phyloP scores from a whole-genome alignment of 108 stramenopile species.

The Skeletonema menzelii region DNA sequence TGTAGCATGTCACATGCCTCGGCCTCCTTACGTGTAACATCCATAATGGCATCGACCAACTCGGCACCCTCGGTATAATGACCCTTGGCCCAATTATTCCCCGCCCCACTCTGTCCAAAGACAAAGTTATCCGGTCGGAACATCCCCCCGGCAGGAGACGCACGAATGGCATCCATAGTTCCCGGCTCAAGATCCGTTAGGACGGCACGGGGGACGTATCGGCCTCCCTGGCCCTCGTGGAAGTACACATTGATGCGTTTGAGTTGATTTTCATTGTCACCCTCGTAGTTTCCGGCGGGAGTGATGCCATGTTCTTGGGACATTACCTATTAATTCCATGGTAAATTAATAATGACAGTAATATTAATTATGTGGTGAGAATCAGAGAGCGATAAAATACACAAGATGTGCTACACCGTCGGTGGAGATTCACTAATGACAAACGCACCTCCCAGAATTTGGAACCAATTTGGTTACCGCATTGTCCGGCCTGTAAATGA shows the following conservation, averaged over 20 bases:
- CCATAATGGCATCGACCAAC: conserved; percentile 81
- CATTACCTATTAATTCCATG: conserved; percentile 51
- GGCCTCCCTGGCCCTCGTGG: conserved; percentile 75
- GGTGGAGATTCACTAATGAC: background rate
- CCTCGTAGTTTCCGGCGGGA: conserved; percentile 49
- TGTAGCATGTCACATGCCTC: conserved; percentile 85
- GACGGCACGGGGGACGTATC: conserved; percentile 86
- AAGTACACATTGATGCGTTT: conserved; percentile 88
- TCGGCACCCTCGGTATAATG: conserved; percentile 92
- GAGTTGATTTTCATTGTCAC: conserved; percentile 79
- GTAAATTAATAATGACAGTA: background rate
- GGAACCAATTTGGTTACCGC: conserved; percentile 97
- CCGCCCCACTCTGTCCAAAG: conserved; percentile 83
- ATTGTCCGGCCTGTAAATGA: conserved; percentile 98
- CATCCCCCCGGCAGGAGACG: conserved; percentile 75
- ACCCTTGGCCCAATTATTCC: conserved; percentile 92
- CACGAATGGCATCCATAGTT: conserved; percentile 88
- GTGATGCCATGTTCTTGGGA: conserved; percentile 84
- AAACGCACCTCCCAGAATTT: conserved; percentile 97
- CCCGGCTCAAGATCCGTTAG: conserved; percentile 79
- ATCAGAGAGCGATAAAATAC: background rate
- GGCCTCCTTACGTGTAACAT: conserved; percentile 87
- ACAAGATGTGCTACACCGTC: background rate
- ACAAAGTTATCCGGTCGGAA: conserved; percentile 90
- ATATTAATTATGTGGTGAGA: background rate